These are phyloP conservation scores for Neoboletus brunneissimus DNA, from an alignment of 768 basidiomycete genomes.

Conservation along the genomic window DNA sequence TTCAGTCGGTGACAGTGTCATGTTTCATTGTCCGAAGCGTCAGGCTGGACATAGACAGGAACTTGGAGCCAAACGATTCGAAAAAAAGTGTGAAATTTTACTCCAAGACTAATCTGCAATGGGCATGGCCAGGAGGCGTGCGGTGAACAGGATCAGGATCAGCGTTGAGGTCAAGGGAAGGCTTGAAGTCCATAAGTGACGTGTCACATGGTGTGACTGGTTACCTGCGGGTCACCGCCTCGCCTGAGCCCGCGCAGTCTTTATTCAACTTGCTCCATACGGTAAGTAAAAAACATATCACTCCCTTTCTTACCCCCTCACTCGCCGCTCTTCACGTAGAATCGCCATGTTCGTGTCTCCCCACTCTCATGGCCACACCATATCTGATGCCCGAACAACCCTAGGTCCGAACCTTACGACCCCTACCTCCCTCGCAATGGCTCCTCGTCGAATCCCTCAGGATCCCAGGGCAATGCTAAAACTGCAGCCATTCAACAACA, in stretches of 20 bases:
- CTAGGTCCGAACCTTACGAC: slow-evolving; percentile 97
- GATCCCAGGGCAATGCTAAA: slow-evolving; percentile 62
- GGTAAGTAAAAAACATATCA: slow-evolving; percentile 17
- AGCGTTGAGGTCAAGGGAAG: not conserved
- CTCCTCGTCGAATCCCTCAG: slow-evolving; percentile 52
- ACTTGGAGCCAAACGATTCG: too few relatives aligned
- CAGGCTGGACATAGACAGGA: not conserved
- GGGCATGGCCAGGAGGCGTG: too few relatives aligned
- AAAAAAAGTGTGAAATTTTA: not conserved
- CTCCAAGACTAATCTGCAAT: not conserved
- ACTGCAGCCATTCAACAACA: slow-evolving; percentile 96
- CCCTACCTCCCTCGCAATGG: slow-evolving; percentile 92
- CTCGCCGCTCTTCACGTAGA: slow-evolving; percentile 2
- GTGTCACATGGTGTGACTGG: slow-evolving; percentile 20
- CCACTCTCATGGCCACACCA: not conserved
- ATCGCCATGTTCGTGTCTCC: slow-evolving; percentile 29
- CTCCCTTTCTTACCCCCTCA: not conserved
- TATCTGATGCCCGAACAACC: slow-evolving; percentile 5
- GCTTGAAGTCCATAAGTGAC: slow-evolving; percentile 9
- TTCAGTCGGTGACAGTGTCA: not conserved
- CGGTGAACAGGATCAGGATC: not conserved
- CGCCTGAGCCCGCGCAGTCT: slow-evolving; percentile 19
- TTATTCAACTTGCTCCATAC: slow-evolving; percentile 18
- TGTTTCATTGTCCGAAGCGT: not conserved
- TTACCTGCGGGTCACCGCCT: slow-evolving; percentile 12